Conservation (phyloP, 1,284 basidiomycete species). For the Rhodotorula sp. region DNA sequence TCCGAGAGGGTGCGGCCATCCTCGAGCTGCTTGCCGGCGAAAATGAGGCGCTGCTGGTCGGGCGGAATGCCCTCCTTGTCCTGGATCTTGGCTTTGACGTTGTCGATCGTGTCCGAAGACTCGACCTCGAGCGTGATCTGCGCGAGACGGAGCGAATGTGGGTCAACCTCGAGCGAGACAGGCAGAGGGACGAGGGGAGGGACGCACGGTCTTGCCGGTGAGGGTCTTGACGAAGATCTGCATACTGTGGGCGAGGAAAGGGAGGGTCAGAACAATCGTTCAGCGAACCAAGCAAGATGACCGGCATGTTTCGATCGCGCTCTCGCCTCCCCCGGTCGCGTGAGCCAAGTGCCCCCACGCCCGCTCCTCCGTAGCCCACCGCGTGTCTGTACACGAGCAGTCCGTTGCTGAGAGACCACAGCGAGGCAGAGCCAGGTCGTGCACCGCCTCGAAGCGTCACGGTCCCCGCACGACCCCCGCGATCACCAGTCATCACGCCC, state of each 20-base stretch:
- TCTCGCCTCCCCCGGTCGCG: too few species aligned
- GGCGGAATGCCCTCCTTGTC: constrained; percentile 49
- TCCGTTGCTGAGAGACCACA: too few species aligned
- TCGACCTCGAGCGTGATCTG: constrained; percentile 57
- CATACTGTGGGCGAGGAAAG: constrained; percentile 50
- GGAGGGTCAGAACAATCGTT: neutral
- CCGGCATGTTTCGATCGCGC: too few species aligned
- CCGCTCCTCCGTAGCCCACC: too few species aligned
- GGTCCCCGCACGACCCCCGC: neutral
- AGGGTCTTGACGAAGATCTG: constrained; percentile 57
- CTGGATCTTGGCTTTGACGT: constrained; percentile 57
- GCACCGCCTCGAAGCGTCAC: too few species aligned
- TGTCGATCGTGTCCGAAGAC: constrained; percentile 58
- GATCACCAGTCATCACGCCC: neutral
- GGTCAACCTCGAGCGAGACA: neutral
- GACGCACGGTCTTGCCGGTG: constrained; percentile 47
- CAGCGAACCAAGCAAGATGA: neutral
- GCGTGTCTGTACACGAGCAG: too few species aligned
- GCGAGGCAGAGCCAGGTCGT: too few species aligned
- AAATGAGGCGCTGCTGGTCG: constrained; percentile 55
- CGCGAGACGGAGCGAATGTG: neutral
- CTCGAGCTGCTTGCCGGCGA: constrained; percentile 55
- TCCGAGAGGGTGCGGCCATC: constrained; percentile 54
- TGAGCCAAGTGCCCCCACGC: too few species aligned
- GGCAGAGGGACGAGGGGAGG: neutral